phyloP scores from a whole-genome alignment of 176 grass and related monocot genomes.

The Rhynchospora breviuscula region DNA sequence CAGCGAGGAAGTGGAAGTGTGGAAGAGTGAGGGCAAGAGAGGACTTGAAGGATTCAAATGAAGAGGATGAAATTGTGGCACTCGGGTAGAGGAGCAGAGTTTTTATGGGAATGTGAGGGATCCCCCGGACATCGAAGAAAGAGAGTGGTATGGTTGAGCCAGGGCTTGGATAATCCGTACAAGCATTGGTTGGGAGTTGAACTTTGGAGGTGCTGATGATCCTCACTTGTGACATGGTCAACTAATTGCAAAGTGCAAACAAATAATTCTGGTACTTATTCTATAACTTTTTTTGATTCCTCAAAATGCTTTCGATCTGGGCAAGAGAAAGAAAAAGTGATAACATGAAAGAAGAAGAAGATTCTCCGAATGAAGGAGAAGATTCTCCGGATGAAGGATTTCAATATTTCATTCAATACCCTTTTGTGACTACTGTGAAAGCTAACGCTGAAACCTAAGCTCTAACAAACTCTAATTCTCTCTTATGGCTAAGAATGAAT shows the following conservation, averaged over 20 bases:
- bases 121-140: slow-evolving; percentile 11
- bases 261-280: no score
- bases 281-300: no score
- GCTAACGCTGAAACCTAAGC: no score
- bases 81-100: slow-evolving; percentile 17
- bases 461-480: no score
- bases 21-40: slow-evolving; percentile 12
- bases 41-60: not conserved
- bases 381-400: no score
- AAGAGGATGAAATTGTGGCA: not conserved
- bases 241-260: not conserved
- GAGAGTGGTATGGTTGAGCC: slow-evolving; percentile 3
- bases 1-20: slow-evolving; percentile 19
- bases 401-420: no score
- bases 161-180: slow-evolving; percentile 15
- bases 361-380: no score
- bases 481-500: no score
- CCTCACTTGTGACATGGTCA: not conserved
- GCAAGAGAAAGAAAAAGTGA: no score
- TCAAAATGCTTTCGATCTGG: no score
- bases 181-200: not conserved
- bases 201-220: not conserved
- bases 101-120: not conserved
- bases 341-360: no score
- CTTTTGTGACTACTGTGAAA: no score